phyloP scores from a whole-genome alignment of 2,329 filamentous ascomycete genomes.

The Chalara sp. region DNA sequence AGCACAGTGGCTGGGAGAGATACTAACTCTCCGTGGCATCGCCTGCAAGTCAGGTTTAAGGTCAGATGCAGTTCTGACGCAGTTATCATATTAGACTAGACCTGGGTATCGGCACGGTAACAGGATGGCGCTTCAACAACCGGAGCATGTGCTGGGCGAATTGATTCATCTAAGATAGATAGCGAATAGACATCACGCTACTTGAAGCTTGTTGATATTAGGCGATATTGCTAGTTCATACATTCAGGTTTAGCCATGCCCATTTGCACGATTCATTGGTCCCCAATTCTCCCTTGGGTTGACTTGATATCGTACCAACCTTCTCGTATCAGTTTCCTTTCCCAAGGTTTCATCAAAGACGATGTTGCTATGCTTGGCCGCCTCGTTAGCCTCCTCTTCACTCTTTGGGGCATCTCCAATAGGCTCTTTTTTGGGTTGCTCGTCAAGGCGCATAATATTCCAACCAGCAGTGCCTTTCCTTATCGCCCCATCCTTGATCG shows the following conservation, averaged over 20 bases:
- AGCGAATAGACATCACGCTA: too few species aligned
- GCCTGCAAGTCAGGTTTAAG: too few species aligned
- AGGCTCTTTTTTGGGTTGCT: conserved; percentile 28
- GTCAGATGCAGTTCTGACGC: too few species aligned
- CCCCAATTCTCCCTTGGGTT: conserved; percentile 95
- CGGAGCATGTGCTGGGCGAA: too few species aligned
- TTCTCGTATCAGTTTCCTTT: conserved; percentile 57
- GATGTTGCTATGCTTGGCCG: conserved; percentile 32
- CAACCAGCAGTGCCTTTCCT: conserved; percentile 65
- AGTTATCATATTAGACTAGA: too few species aligned
- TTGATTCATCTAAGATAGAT: too few species aligned
- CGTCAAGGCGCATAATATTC: conserved; percentile 49
- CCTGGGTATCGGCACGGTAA: too few species aligned
- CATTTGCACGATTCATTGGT: conserved; percentile 41
- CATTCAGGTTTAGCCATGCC: background rate
- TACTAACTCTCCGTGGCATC: too few species aligned
- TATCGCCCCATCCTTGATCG: conserved; percentile 67
- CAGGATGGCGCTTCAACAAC: too few species aligned
- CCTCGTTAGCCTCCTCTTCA: conserved; percentile 17
- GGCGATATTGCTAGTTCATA: too few species aligned
- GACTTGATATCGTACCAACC: conserved; percentile 77
- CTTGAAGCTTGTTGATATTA: too few species aligned
- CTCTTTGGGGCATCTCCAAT: conserved; percentile 17
- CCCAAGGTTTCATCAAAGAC: conserved; percentile 79
- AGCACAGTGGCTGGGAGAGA: too few species aligned